Evolutionary conservation across 2,329 filamentous ascomycete species (phyloP), one percentile per base, ranked within the genome.

Genomic region (Verruconis gallopava): DNA sequence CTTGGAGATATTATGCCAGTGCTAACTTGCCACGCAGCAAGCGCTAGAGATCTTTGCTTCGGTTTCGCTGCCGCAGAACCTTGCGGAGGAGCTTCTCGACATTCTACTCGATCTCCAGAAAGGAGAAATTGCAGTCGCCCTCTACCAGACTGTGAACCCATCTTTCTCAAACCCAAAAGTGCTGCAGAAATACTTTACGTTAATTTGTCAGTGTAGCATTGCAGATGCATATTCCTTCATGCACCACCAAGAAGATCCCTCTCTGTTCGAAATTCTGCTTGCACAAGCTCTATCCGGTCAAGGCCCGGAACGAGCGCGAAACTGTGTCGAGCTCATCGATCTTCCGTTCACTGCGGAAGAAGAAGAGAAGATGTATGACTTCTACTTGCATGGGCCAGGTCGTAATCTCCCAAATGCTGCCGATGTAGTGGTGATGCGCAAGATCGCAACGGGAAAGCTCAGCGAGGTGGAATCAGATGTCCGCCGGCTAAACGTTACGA

Each of bases 71-170:
- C 77, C 80, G 15, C 78, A 82, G 25, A 85, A 85, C 42, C 93
- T 91, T 53, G 73, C 82, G 44, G 84, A 91, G 60, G 82, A 93
- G 47, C 88, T 93, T 40, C 69, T 91, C 50, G 71, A 72, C 19
- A 71, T 72, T 3, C 72, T 91, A 3, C 74, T 84, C 40, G 70
- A 72, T 28, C 75, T 51, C 70, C n/a, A 15, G 13, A 30, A 41
- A 18, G 19, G 22, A 12, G n/a, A 65, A 19, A 68, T 88, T 2
- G 73, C 82, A 0, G 69, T 91, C 20, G 79, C 83, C 9, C 93
- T 91, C 61, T 91, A 82, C 61, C 72, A 86, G 49, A 75, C 79
- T 11, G 78, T 81, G 1, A 77, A 78, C 49, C 85, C 85, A 2
- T 74, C 80, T 15, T 65, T 93, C n/a, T 73, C 73, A 49, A 73